Base-by-base conservation (phyloP, 1,139 yeast species). In the Diutina sp. region DNA sequence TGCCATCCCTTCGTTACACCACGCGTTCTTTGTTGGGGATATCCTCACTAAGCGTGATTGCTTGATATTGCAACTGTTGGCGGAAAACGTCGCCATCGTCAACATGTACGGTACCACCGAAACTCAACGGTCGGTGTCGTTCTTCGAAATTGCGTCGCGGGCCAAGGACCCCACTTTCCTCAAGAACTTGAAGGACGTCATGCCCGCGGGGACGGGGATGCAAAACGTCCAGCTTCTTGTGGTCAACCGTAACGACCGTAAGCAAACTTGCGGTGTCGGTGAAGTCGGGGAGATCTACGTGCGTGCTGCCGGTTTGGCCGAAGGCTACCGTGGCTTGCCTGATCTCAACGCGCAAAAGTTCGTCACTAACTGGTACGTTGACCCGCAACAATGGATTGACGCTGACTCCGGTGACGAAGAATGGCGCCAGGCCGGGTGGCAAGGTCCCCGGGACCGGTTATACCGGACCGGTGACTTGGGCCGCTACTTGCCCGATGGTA, bases 91-190 rank as follows among this genome's bases (percentile, higher is more conserved):
- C 56, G 76, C 73, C 67, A 91, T 95, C 67, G 96, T 95, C 61
- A 95, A 95, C 72, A 95, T 95, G 99, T 95, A 95, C 69, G 99
- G 99, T 66, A 95, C 99, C 48, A 95, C 99, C 11, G 99, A 95
- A 72, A 95, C 99, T 16, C 99, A 95, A 74, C 83, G 99, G 68
- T 90, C 99, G 1, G 99, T 95, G 21, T 90, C 98, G 0, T 95
- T 82, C 72, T 95, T 84, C 70, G 95, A 90, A 68, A 91, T 95
- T 61, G 84, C 89, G 57, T 83, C 95, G 44, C 78, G 90, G 62
- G 69, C 78, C 48, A 68, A 76, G 46, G 91, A 90, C 67, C 80
- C 95, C 29, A 73, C 80, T 21, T 91, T 88, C 70, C 78, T 95
- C 66, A 85, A 84, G 67, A 80, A 85, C 56, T 87, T 89, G 73